Percentiles rank a stretch among this genome's conserved stretches.
These are phyloP conservation scores for Talaromyces sp. DNA, from an alignment of 2,329 filamentous ascomycete genomes.

Conservation along the genomic window DNA sequence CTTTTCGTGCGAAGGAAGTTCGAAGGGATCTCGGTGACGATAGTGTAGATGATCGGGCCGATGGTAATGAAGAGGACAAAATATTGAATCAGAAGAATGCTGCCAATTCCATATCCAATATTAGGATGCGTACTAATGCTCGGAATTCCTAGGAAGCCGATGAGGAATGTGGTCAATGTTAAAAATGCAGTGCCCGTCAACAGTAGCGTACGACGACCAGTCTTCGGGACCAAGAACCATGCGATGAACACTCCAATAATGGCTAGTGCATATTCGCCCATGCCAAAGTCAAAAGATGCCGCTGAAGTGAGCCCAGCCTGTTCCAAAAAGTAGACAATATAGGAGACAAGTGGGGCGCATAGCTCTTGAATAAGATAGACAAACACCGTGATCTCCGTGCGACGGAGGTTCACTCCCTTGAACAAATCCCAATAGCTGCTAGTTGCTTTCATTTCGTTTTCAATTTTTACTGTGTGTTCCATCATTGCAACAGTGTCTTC, in stretches of 20 bases:
- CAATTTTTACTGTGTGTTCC: constrained; percentile 17
- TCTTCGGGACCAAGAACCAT: constrained; percentile 16
- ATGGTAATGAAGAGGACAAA: constrained; percentile 21
- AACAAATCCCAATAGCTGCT: constrained; percentile 18
- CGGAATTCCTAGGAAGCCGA: constrained; percentile 18
- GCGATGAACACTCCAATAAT: constrained; percentile 15
- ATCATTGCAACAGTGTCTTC: constrained; percentile 20
- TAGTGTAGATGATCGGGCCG: constrained; percentile 20
- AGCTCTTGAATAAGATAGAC: constrained; percentile 17
- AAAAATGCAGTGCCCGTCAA: constrained; percentile 16
- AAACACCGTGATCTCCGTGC: constrained; percentile 17
- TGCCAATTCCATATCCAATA: constrained; percentile 19
- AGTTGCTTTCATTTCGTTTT: constrained; percentile 16
- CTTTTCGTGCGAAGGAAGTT: constrained; percentile 17
- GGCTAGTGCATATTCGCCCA: constrained; percentile 20
- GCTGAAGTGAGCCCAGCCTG: constrained; percentile 16
- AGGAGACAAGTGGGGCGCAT: constrained; percentile 15
- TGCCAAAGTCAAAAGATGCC: constrained; percentile 20
- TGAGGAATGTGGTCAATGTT: constrained; percentile 16
- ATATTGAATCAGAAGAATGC: constrained; percentile 17
- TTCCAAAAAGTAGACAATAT: constrained; percentile 21
- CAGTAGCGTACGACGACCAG: constrained; percentile 15
- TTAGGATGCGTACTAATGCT: constrained; percentile 12
- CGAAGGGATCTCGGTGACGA: constrained; percentile 17
- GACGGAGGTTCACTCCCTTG: constrained; percentile 17